Base-by-base conservation (phyloP, 75 land plant species). In the Sequoia sempervirens region DNA sequence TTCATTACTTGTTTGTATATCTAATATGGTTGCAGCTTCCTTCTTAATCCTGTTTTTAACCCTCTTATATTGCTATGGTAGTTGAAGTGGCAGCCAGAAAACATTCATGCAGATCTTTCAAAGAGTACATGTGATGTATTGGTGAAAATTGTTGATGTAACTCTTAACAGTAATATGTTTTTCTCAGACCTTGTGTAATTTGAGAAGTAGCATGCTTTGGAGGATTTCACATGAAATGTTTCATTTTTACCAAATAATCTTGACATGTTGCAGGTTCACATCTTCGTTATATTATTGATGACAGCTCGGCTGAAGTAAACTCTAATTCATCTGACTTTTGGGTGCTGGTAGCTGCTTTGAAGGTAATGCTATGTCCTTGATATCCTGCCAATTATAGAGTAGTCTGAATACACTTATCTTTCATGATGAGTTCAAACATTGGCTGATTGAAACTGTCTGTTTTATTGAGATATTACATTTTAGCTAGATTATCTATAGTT, bases 271-370 rank as follows among this genome's bases (percentile, higher is more conserved):
- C 84, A 96, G 99, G 96, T 85, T 82, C 95, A 17, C 66, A 93
- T 80, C 84, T 97, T 82, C 87, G 84, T 38, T 87, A 87, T 45
- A 87, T 97, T 82, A 73, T 96, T 47, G 82, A 94, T 84, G 99
- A 97, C 85, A 90, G 88, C 84, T 84, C 85, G 87, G 88, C 88
- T 54, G 94, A 97, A 83, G 92, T 97, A 82, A 87, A 88, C 88
- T 84, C 94, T 34, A 88, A 34, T 58, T 96, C 96, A 30, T 87
- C 98, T 37, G 95, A 97, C 81, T 97, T 97, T 89, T 97, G 99
- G 99, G 87, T 97, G 83, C 85, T 97, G 89, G 98, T 97, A 73
- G 95, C 98, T 75, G 96, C 99, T 82, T 86, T 97, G 37, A 96
- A 96, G 95, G 99, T 96, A 80, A 46, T 47, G 23, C 61, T 26